phyloP scores from a whole-genome alignment of 2,329 filamentous ascomycete genomes.

The Xylaria digitata region DNA sequence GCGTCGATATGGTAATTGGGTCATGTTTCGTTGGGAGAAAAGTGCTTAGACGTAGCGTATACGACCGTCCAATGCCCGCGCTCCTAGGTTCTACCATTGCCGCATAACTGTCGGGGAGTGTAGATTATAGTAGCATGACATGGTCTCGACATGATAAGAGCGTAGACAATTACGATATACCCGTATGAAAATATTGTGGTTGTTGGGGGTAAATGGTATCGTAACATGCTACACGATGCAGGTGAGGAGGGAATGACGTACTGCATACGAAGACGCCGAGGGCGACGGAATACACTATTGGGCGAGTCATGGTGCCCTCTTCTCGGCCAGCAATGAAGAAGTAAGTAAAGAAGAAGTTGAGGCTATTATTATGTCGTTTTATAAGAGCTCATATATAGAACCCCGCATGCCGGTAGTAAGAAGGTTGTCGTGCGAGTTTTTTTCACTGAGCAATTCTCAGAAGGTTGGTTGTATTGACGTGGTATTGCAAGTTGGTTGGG shows the following conservation, averaged over 20 bases:
- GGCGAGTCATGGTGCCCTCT: slow-evolving; percentile 54
- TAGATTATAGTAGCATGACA: not conserved
- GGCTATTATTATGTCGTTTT: slow-evolving; percentile 3
- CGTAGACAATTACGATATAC: not conserved
- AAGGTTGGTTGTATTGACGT: slow-evolving; percentile 13
- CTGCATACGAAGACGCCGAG: slow-evolving; percentile 57
- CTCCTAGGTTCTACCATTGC: not conserved
- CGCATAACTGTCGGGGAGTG: not conserved
- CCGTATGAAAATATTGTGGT: not conserved
- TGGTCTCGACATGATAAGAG: not conserved
- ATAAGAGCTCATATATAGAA: slow-evolving; percentile 4
- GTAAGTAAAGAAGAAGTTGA: not conserved
- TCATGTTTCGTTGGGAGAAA: not conserved
- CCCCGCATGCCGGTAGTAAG: slow-evolving; percentile 3
- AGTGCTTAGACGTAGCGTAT: not conserved
- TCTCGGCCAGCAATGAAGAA: slow-evolving; percentile 29
- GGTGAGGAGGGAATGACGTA: slow-evolving; percentile 49
- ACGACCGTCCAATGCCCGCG: not conserved
- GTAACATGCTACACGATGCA: not conserved
- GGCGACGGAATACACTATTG: slow-evolving; percentile 55
- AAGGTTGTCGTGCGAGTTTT: slow-evolving; percentile 11
- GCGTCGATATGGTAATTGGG: not conserved
- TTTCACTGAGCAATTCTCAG: not conserved
- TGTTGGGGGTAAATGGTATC: not conserved
- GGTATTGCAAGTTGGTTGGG: slow-evolving; percentile 3